A percentile compares a stretch with the other conserved stretches of the same genome.
Evolutionary conservation across 1,284 basidiomycete species (phyloP).

Genomic region (Austroboletus novae-zelandiae): DNA sequence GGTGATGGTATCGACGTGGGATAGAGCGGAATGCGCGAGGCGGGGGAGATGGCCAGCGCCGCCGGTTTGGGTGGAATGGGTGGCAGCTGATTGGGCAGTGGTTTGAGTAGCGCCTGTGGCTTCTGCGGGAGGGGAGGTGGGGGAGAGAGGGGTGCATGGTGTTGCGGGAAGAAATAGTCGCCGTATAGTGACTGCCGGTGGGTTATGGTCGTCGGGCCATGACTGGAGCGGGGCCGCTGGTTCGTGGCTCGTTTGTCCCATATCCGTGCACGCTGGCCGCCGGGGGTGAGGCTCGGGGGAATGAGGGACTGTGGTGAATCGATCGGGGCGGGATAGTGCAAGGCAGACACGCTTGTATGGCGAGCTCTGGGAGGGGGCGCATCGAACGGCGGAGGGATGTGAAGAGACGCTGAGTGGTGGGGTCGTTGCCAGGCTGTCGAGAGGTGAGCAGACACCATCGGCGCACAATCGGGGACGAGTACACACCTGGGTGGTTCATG

Average conservation of each 20-base stretch:
- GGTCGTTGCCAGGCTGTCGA: conserved; percentile 20
- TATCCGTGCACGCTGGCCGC: conserved; percentile 15
- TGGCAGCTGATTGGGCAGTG: conserved; percentile 22
- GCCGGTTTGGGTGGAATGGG: conserved; percentile 34
- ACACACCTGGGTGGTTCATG: neutral
- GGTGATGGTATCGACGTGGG: conserved; percentile 30
- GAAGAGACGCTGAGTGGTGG: conserved; percentile 26
- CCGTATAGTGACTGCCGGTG: conserved; percentile 27
- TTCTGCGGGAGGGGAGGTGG: conserved; percentile 38
- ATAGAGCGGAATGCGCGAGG: conserved; percentile 31
- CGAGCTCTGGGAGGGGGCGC: conserved; percentile 19
- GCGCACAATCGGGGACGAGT: neutral
- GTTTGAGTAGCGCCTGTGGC: conserved; percentile 23
- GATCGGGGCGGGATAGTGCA: neutral
- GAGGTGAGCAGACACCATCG: conserved; percentile 1
- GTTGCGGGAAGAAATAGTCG: conserved; percentile 25
- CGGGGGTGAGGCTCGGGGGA: conserved; percentile 16
- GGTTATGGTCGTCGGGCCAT: conserved; percentile 5
- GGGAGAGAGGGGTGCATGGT: conserved; percentile 14
- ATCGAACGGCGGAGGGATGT: conserved; percentile 12
- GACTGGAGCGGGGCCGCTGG: conserved; percentile 14
- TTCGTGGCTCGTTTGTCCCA: conserved; percentile 19
- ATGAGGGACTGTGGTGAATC: conserved; percentile 13
- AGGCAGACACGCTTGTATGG: conserved; percentile 18
- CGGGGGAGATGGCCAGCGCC: conserved; percentile 14